Percentiles rank a stretch among this genome's conserved stretches.
phyloP scores from a whole-genome alignment of 2,329 filamentous ascomycete genomes.

The Xylariaceae sp. region DNA sequence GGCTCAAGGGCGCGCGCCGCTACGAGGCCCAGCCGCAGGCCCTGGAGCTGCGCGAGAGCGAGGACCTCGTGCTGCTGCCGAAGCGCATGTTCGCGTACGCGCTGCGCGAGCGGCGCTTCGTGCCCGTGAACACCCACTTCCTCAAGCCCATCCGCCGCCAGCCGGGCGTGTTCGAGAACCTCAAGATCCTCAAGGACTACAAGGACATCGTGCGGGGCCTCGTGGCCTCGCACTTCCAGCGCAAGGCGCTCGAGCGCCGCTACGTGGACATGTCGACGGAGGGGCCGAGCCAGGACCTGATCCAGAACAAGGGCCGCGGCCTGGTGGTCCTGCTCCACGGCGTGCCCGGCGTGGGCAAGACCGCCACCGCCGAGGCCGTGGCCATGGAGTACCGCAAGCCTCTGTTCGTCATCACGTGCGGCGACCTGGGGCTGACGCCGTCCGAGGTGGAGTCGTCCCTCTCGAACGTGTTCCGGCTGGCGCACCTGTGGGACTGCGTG shows the following conservation, averaged over 20 bases:
- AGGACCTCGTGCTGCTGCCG: slow-evolving; percentile 45
- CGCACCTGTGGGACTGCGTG: slow-evolving; percentile 43
- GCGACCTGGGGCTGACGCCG: slow-evolving; percentile 52
- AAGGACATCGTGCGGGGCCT: slow-evolving; percentile 49
- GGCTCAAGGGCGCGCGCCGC: slow-evolving; percentile 44
- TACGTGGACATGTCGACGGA: slow-evolving; percentile 37
- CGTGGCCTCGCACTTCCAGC: slow-evolving; percentile 50
- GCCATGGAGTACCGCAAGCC: slow-evolving; percentile 51
- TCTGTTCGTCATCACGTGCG: slow-evolving; percentile 56
- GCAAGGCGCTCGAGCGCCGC: slow-evolving; percentile 45
- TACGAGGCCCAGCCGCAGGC: slow-evolving; percentile 42
- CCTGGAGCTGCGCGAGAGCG: slow-evolving; percentile 35
- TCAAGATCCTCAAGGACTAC: slow-evolving; percentile 48
- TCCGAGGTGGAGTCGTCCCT: slow-evolving; percentile 49
- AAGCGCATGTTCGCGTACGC: slow-evolving; percentile 51
- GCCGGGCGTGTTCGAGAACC: slow-evolving; percentile 47
- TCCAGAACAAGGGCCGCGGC: slow-evolving; percentile 53
- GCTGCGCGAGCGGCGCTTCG: slow-evolving; percentile 47
- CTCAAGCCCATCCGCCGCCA: slow-evolving; percentile 45
- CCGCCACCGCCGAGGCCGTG: slow-evolving; percentile 52
- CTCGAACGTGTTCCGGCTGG: slow-evolving; percentile 50
- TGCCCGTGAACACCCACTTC: slow-evolving; percentile 45
- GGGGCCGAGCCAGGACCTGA: slow-evolving; percentile 47
- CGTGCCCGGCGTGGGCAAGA: slow-evolving; percentile 56
- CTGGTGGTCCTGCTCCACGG: slow-evolving; percentile 54